Percentiles rank a stretch among this genome's conserved stretches.
These are phyloP conservation scores for Ascoidea rubescens DNA, from an alignment of 805 yeast genomes.

Conservation along the genomic window DNA sequence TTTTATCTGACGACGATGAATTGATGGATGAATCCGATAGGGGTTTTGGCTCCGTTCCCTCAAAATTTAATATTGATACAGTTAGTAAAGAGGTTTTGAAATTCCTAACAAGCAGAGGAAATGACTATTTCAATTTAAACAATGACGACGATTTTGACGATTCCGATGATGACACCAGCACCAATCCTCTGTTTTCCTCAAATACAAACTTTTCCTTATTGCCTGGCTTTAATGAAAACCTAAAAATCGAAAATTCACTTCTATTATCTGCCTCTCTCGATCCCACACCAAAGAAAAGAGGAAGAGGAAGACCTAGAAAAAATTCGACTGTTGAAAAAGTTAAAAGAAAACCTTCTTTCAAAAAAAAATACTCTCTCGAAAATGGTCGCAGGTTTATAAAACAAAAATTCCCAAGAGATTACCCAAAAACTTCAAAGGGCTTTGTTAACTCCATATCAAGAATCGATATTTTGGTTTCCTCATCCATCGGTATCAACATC, in stretches of 20 bases:
- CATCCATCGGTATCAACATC: conserved; percentile 7
- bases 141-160: too few species aligned
- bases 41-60: background rate
- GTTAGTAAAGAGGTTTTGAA: background rate
- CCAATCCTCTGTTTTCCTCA: too few species aligned
- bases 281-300: background rate
- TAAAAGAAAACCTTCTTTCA: background rate
- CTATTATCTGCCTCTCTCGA: background rate
- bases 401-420: conserved; percentile 6
- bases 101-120: background rate
- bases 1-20: background rate
- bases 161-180: too few species aligned
- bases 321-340: background rate
- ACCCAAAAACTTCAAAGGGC: background rate
- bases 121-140: background rate
- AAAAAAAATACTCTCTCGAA: too few species aligned
- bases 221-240: too few species aligned
- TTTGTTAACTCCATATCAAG: conserved; percentile 3
- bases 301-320: background rate
- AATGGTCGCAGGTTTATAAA: background rate
- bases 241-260: too few species aligned
- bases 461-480: conserved; percentile 6
- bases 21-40: background rate
- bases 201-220: too few species aligned
- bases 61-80: background rate